Evolutionary conservation across 2,329 filamentous ascomycete species (phyloP).

Genomic region (Sporothrix phasma): DNA sequence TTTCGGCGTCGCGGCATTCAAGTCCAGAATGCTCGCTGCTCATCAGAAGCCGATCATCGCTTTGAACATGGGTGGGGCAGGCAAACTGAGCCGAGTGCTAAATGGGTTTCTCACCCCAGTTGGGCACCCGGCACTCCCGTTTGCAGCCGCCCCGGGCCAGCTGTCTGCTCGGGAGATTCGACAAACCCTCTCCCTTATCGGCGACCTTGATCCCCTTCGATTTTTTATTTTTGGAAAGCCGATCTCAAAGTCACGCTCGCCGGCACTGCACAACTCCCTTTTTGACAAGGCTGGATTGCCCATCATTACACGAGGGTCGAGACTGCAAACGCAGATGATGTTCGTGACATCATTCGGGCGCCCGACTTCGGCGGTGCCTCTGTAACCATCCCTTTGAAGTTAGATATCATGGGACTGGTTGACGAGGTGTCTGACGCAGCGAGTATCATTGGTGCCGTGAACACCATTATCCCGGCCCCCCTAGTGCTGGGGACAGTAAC

Average conservation of each 20-base stretch:
- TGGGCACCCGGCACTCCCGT: conserved; percentile 77
- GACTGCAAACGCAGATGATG: conserved; percentile 53
- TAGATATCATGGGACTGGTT: conserved; percentile 72
- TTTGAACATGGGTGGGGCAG: conserved; percentile 85
- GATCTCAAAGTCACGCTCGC: conserved; percentile 72
- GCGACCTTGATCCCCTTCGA: conserved; percentile 61
- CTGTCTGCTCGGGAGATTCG: conserved; percentile 85
- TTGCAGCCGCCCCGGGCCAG: conserved; percentile 89
- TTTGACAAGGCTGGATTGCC: conserved; percentile 71
- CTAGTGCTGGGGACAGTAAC: conserved; percentile 28
- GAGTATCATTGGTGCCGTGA: conserved; percentile 78
- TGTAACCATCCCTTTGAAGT: conserved; percentile 90
- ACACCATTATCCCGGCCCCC: conserved; percentile 67
- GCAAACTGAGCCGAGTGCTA: conserved; percentile 80
- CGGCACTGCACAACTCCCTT: conserved; percentile 78
- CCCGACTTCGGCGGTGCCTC: conserved; percentile 83
- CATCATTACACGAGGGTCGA: conserved; percentile 72
- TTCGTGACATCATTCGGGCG: conserved; percentile 56
- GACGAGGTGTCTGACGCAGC: conserved; percentile 75
- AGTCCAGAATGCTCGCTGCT: conserved; percentile 58
- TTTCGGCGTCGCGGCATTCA: conserved; percentile 74
- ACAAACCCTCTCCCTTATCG: conserved; percentile 64
- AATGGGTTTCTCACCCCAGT: conserved; percentile 94
- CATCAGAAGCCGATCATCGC: conserved; percentile 81
- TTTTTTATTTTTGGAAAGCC: conserved; percentile 88